Base-by-base conservation (phyloP, 2,329 filamentous ascomycete genomes). In the Fusarium haematococcum region DNA sequence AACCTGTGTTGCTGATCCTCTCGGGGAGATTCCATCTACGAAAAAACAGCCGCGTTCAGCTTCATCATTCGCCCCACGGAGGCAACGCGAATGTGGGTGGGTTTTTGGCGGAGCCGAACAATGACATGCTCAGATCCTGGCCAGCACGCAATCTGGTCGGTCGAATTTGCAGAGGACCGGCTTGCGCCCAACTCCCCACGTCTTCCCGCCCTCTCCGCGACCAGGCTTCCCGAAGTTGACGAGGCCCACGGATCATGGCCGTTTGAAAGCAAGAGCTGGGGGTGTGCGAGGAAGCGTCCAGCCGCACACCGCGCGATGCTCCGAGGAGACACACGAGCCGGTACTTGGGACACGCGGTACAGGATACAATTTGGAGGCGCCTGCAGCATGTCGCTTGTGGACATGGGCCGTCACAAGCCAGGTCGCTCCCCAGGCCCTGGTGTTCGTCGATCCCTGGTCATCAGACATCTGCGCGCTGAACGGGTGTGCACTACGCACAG, bases 121-220 rank as follows among this genome's bases (percentile, higher is more conserved):
- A 79, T 79, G 70, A 57, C 77, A 79, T 79, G 75, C 75, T 79
- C 63, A 67, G 43, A 79, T 78, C 77, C 77, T 74, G 64, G 77
- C 73, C 77, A 79, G 77, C 77, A 79, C 77, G 77, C 77, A 79
- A 79, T 76, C 57, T 68, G 54, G 52, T 43, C 68, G 7, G 50
- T 63, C 60, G 52, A 43, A 60, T 60, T 66, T 41, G 18, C 32
- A 35, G 27, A 37, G 63, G 50, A 35, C 63, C 23, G 35, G 48
- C 39, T 50, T 32, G 20, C 52, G 39, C 37, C 63, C 58, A 63
- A 35, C 67, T 72, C 69, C 73, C 75, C 75, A 75, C 75, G 70
- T 56, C 70, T 59, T 48, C 52, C 60, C 54, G 37, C 57, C 60
- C 67, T 69, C 64, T 69, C 65, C 64, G 60, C 67, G 68, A 57